Percentiles rank a stretch among this genome's conserved stretches.
These are phyloP conservation scores for Stemphylium vesicarium DNA, from an alignment of 2,329 filamentous ascomycete species.

Conservation along the genomic window DNA sequence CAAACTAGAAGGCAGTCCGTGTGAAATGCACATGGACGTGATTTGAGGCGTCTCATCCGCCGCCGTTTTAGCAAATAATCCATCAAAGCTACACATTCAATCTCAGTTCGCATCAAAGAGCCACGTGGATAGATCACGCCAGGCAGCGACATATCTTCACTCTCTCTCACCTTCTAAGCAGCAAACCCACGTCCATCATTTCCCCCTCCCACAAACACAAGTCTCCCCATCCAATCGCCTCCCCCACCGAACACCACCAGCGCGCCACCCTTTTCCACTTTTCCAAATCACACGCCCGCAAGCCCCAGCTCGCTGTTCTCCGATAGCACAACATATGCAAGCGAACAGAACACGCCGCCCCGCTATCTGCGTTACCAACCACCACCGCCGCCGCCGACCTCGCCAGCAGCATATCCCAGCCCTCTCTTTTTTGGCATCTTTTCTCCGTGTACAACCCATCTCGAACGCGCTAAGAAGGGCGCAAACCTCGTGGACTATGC, in stretches of 20 bases:
- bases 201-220: no score
- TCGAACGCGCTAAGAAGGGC: no score
- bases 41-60: conserved; percentile 21
- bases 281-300: not conserved
- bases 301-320: not conserved
- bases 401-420: no score
- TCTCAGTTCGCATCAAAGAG: not conserved
- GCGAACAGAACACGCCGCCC: not conserved
- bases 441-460: not conserved
- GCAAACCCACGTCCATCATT: no score
- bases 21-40: conserved; percentile 37
- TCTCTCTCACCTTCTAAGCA: no score
- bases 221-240: no score
- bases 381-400: not conserved
- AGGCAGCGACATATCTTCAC: no score
- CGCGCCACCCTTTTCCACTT: not conserved
- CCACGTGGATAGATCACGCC: no score
- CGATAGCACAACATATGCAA: not conserved
- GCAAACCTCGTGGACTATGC: no score
- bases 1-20: conserved; percentile 24
- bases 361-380: not conserved
- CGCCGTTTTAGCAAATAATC: not conserved
- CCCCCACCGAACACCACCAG: no score
- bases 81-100: no score
- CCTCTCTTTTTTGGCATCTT: not conserved